A percentile compares a stretch with the other conserved stretches of the same genome.
Evolutionary conservation across 306 rosid species (phyloP).

Genomic region (Quercus robur): DNA sequence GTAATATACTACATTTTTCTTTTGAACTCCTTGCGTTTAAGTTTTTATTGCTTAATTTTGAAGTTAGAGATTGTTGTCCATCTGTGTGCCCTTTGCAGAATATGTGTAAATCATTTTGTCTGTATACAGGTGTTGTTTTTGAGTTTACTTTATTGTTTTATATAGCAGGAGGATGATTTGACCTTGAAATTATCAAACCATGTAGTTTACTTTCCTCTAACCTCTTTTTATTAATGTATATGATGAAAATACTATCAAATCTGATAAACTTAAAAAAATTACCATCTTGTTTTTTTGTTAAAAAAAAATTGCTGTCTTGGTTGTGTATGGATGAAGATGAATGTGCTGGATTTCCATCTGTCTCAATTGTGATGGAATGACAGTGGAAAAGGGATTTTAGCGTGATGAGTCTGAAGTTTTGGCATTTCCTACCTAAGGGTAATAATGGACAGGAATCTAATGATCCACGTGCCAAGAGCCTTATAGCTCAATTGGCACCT

Average conservation of each 20-base stretch:
- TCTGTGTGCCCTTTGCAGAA: neutral
- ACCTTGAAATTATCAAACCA: neutral
- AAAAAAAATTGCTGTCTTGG: neutral
- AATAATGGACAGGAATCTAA: neutral
- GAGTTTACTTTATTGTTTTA: neutral
- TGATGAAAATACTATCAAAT: neutral
- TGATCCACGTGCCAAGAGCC: neutral
- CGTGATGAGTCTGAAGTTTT: neutral
- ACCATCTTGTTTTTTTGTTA: neutral
- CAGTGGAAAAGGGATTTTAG: neutral
- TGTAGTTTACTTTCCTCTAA: neutral
- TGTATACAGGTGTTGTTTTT: neutral
- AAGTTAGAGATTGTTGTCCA: neutral
- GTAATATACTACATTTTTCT: constrained; percentile 50
- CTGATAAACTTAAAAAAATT: neutral
- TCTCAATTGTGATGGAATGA: neutral
- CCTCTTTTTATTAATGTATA: neutral
- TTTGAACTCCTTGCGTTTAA: constrained; percentile 10
- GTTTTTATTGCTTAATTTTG: neutral
- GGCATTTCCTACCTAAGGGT: neutral
- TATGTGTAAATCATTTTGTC: neutral
- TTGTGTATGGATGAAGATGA: neutral
- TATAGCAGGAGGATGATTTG: neutral
- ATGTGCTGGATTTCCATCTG: neutral
- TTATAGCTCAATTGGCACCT: too few species aligned